phyloP scores from a whole-genome alignment of 78 protist species.

The Planoprotostelium fungivorum region DNA sequence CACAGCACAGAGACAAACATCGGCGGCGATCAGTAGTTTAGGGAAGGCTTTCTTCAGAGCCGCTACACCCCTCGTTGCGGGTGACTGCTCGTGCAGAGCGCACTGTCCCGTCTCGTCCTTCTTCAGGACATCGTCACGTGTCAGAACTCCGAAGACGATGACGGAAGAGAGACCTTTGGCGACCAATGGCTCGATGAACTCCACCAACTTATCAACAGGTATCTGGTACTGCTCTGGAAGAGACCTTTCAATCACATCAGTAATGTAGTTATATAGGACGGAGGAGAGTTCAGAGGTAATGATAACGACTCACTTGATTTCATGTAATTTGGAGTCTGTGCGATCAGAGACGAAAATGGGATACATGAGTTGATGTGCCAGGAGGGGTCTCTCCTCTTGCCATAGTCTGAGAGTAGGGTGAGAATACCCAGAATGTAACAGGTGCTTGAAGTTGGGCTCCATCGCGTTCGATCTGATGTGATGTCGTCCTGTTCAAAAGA shows the following conservation, averaged over 20 bases:
- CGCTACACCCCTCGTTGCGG: conserved; percentile 35
- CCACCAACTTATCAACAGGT: conserved; percentile 27
- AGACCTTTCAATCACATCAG: conserved; percentile 8
- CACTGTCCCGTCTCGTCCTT: conserved; percentile 30
- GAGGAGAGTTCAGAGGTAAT: too few relatives aligned
- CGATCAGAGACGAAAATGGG: conserved; percentile 63
- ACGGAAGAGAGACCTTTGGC: conserved; percentile 67
- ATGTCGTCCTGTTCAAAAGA: too few relatives aligned
- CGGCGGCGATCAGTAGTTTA: conserved; percentile 42
- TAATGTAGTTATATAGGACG: background rate
- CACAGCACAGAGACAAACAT: conserved; percentile 76
- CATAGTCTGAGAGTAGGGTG: conserved; percentile 49
- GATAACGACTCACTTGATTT: conserved; percentile 31
- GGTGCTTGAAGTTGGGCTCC: conserved; percentile 22
- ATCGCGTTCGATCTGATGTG: too few relatives aligned
- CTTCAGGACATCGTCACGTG: background rate
- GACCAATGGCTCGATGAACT: conserved; percentile 57
- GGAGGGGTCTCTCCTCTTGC: conserved; percentile 48
- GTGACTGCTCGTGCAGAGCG: conserved; percentile 27
- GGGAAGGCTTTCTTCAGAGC: conserved; percentile 35
- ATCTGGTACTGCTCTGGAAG: conserved; percentile 58
- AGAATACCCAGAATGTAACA: conserved; percentile 57
- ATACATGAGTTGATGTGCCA: conserved; percentile 57
- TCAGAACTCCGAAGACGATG: conserved; percentile 77
- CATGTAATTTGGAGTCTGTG: conserved; percentile 17